Evolutionary conservation across 108 stramenopile genomes (phyloP).

Genomic region (Cyclotella distinguenda): DNA sequence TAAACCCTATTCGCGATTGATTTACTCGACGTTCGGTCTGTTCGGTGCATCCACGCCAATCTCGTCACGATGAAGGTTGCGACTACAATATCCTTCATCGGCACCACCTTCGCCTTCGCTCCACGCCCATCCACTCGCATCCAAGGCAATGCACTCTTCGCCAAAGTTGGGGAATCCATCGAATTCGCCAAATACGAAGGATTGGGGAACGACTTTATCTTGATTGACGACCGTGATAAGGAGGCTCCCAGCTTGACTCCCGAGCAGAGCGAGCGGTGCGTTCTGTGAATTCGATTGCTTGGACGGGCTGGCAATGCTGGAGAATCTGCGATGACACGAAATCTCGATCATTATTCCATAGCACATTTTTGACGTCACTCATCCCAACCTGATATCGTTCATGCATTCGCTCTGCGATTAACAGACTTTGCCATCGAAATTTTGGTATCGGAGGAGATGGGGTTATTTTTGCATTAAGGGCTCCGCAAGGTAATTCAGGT

Average conservation of each 20-base stretch:
- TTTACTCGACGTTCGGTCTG: too few relatives aligned
- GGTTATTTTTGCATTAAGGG: slow-evolving; percentile 94
- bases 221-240: slow-evolving; percentile 91
- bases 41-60: too few relatives aligned
- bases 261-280: slow-evolving; percentile 67
- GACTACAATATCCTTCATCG: too few relatives aligned
- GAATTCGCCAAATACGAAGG: slow-evolving; percentile 97
- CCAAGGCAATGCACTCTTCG: slow-evolving; percentile 11
- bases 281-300: not conserved
- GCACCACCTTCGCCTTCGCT: too few relatives aligned
- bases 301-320: too few relatives aligned
- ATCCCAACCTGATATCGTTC: too few relatives aligned
- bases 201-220: slow-evolving; percentile 98
- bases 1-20: too few relatives aligned
- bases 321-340: too few relatives aligned
- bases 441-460: slow-evolving; percentile 97
- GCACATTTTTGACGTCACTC: too few relatives aligned
- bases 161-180: slow-evolving; percentile 38
- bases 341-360: too few relatives aligned
- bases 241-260: slow-evolving; percentile 79
- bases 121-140: too few relatives aligned
- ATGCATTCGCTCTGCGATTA: not conserved
- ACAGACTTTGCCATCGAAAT: slow-evolving; percentile 86
- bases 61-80: too few relatives aligned
- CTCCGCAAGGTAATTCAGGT: slow-evolving; percentile 50